Evolutionary conservation across 2,329 filamentous ascomycete species (phyloP).

Genomic region (Cladosporium sp.): DNA sequence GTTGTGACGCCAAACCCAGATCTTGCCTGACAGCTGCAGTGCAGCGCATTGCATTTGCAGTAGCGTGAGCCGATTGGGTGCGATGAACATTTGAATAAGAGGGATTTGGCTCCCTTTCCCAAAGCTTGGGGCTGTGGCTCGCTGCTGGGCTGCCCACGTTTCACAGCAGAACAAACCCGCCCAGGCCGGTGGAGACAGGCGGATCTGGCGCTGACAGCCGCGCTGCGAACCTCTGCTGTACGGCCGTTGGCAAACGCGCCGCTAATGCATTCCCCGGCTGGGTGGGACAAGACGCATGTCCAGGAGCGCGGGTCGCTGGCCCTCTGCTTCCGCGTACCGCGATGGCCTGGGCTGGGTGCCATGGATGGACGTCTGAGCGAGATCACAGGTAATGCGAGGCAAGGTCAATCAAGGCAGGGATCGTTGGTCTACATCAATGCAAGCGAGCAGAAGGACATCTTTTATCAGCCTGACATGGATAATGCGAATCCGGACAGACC

Average conservation of each 20-base stretch:
- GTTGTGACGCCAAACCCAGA: not conserved
- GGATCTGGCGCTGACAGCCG: slow-evolving; percentile 2
- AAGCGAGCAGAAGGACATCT: not conserved
- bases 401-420: not conserved
- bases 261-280: slow-evolving; percentile 9
- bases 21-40: not conserved
- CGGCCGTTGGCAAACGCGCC: slow-evolving; percentile 10
- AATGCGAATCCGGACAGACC: not conserved
- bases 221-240: slow-evolving; percentile 11
- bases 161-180: slow-evolving; percentile 10
- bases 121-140: too few species aligned
- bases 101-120: too few species aligned
- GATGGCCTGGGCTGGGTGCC: not conserved
- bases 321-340: slow-evolving; percentile 7
- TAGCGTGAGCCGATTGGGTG: too few species aligned
- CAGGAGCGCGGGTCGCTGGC: slow-evolving; percentile 8
- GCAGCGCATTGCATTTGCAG: too few species aligned
- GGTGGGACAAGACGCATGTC: slow-evolving; percentile 8
- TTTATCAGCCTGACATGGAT: not conserved
- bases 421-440: not conserved
- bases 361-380: not conserved
- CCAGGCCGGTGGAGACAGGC: not conserved
- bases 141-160: slow-evolving; percentile 1
- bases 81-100: too few species aligned
- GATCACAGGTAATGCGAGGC: not conserved